Base-by-base conservation (phyloP, 306 rosid species). In the Hippophae gyantsensis region DNA sequence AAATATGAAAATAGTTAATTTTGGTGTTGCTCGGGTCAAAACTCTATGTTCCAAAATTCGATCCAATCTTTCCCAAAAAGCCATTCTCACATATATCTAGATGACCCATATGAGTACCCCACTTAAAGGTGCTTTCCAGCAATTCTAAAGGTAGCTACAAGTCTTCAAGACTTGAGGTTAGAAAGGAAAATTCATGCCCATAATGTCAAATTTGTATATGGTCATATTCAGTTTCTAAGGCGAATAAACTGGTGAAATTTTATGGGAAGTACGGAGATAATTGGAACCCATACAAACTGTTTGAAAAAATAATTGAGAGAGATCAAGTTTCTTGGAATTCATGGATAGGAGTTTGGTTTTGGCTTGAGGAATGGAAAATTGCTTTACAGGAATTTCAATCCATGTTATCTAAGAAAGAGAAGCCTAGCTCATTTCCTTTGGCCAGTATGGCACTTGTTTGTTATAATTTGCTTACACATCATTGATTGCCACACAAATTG, bases 291-390 rank as follows among this genome's bases (percentile, higher is more conserved):
- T 18, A 18, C 0, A 18, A 18, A 18, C 78, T 83, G 80, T 89
- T 89, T 41, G 83, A 89, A 10, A 56, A 46, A 83, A 85, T 83
- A 1, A 0, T 69, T 38, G 74, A 73, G 1, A 81, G 80, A 38
- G 96, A 89, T 25, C 73, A 83, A n/a, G 89, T 89, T 41, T 89
- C 96, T 0, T 89, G 96, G 94, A 89, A 89, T 56, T 83, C 89
- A 6, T 77, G 81, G 74, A 85, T 89, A 6, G 80, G 81, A 5
- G 63, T 82, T 0, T 38, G 75, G 26, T 85, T 86, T 57, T 78
- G 82, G 41, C 72, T 75, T 9, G 74, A 79, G 81, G 84, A 85
- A 53, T 85, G 96, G 94, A 86, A 75, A 9, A 69, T 79, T 12
- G 78, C 90, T 38, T 48, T 89, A 3, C 79, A 77, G 5, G 68